Base-by-base conservation (phyloP, 2,329 filamentous ascomycete genomes). In the Camptophora hylomeconis region DNA sequence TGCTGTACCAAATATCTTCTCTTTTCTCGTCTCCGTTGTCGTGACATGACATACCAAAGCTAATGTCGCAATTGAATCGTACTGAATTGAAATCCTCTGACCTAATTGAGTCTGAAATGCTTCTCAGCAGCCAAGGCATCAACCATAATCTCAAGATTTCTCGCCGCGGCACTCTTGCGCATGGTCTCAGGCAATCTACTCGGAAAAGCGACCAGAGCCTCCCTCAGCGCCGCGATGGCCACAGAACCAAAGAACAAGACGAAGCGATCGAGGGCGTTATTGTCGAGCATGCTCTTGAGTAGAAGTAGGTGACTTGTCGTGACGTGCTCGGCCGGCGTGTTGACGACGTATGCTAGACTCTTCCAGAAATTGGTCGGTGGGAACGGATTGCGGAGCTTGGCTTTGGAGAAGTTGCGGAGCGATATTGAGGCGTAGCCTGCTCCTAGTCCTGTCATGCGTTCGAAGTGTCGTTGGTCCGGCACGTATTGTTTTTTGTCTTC, bases 361-460 rank as follows among this genome's bases (percentile, higher is more conserved):
- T 63, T 67, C 89, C 89, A 98, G 60, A 89, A 95, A 32, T 86
- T 66, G 0, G 65, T 67, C 26, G 80, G 80, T 3, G 77, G 84
- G 54, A 72, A 89, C 0, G 77, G 84, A 42, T 86, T 86, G 24
- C 60, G 62, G 39, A 74, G 74, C 23, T 29, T 37, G 2, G 75
- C 70, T 39, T 70, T 76, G 38, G 70, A 71, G 48, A 92, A 93
- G 50, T 92, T 82, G 26, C 87, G 75, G 6, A 94, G 62, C 1
- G 82, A 73, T 20, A 95, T 65, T 2, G 86, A 73, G 0, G 84
- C 81, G 48, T 79, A 98, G 0, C 87, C 87, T 3, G 80, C 77
- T 2, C 75, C 83, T 1, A 94, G 62, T 0, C 84, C 87, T 3
- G 72, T 75, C 77, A 92, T 87, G 35, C 80, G 72, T 49, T 86